Conservation (phyloP, 2,329 filamentous ascomycete species). For the Botryosphaeria dothidea region DNA sequence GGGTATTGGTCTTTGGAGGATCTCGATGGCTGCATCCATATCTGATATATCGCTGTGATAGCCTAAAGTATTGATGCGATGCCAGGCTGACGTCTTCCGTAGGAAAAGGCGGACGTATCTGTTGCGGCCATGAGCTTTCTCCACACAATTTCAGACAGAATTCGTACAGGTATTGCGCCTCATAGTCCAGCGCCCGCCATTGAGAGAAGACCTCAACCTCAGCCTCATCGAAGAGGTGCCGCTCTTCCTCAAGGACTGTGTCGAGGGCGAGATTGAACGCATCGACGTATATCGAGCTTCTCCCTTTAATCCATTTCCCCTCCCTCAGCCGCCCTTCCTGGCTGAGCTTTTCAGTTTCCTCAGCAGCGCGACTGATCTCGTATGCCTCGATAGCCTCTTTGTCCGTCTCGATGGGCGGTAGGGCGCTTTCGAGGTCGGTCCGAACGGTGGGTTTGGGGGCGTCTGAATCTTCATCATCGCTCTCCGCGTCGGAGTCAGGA, state of each 20-base stretch:
- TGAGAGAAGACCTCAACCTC: constrained; percentile 75
- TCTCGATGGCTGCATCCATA: constrained; percentile 63
- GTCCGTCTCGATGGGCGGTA: constrained; percentile 68
- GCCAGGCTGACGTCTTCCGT: constrained; percentile 89
- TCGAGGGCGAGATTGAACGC: constrained; percentile 92
- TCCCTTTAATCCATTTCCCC: constrained; percentile 69
- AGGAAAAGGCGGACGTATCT: constrained; percentile 93
- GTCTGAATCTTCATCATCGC: constrained; percentile 35
- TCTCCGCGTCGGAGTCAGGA: constrained; percentile 42
- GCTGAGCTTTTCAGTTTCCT: constrained; percentile 29
- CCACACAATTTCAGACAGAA: background rate
- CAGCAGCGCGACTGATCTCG: constrained; percentile 66
- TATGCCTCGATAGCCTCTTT: constrained; percentile 78
- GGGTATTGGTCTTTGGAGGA: constrained; percentile 59
- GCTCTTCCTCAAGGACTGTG: constrained; percentile 86
- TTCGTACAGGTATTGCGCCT: constrained; percentile 84
- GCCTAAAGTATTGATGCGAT: constrained; percentile 73
- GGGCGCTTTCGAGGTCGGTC: constrained; percentile 70
- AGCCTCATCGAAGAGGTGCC: constrained; percentile 78
- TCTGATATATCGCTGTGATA: constrained; percentile 85
- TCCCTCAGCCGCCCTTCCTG: constrained; percentile 32
- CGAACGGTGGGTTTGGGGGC: constrained; percentile 26
- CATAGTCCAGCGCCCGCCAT: constrained; percentile 75
- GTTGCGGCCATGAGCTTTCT: constrained; percentile 1
- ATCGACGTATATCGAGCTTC: constrained; percentile 93